Evolutionary conservation across 805 yeast species (phyloP).

Genomic region (Kodamaea fukazawae): DNA sequence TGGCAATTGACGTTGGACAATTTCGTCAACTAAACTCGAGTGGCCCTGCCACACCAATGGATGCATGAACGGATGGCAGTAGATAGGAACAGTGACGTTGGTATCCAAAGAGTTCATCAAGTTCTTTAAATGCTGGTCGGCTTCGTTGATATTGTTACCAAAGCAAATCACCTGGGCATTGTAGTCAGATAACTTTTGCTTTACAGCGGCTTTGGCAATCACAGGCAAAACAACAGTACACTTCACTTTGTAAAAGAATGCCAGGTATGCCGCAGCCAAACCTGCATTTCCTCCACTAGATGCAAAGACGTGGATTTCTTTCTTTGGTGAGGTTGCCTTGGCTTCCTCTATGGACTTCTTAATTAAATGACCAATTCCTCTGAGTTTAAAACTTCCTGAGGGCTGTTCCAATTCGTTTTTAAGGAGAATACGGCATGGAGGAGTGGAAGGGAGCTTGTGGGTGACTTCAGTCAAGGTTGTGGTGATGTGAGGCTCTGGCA

Average conservation of each 20-base stretch:
- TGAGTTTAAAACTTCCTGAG: slow-evolving; percentile 54
- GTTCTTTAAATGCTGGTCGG: slow-evolving; percentile 42
- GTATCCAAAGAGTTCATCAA: slow-evolving; percentile 18
- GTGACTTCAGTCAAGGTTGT: slow-evolving; percentile 43
- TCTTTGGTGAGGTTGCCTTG: slow-evolving; percentile 15
- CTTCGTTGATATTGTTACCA: slow-evolving; percentile 50
- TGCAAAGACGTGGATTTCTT: slow-evolving; percentile 42
- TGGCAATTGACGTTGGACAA: slow-evolving; percentile 27
- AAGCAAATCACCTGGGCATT: slow-evolving; percentile 51
- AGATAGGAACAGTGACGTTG: slow-evolving; percentile 33
- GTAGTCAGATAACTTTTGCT: slow-evolving; percentile 40
- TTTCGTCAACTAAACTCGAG: slow-evolving; percentile 45
- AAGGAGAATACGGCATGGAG: slow-evolving; percentile 41
- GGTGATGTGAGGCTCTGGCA: slow-evolving; percentile 21
- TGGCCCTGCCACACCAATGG: slow-evolving; percentile 57
- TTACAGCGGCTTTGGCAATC: slow-evolving; percentile 45
- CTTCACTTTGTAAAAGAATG: slow-evolving; percentile 31
- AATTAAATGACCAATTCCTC: slow-evolving; percentile 53
- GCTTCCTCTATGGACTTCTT: slow-evolving; percentile 30
- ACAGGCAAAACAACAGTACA: slow-evolving; percentile 65
- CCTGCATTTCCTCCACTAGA: slow-evolving; percentile 60
- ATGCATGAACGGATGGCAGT: slow-evolving; percentile 56
- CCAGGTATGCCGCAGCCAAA: slow-evolving; percentile 51
- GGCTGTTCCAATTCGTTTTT: slow-evolving; percentile 56
- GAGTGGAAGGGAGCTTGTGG: slow-evolving; percentile 20